Base-by-base conservation (phyloP, 306 rosid genomes). In the Ormosia emarginata region DNA sequence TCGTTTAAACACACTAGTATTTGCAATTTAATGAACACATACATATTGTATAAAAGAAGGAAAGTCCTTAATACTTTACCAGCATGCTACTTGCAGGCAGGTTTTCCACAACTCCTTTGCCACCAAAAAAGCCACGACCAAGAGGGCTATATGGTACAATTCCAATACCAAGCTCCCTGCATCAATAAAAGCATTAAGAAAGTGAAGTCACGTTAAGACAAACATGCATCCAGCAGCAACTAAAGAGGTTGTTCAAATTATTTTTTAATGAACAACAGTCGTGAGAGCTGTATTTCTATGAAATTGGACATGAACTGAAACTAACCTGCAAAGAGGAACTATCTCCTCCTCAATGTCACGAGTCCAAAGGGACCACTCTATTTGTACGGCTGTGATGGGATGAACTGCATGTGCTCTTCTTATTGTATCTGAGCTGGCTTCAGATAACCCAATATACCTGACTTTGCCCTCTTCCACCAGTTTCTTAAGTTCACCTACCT, bases 101-200 rank as follows among this genome's bases (percentile, higher is more conserved):
- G 47, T 67, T 87, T 74, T 90, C 92, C 32, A 78, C 71, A 29
- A 84, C 80, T 17, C 82, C 91, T 85, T 67, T 89, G 63, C 97
- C 97, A 18, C 88, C 94, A 34, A 90, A 88, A 76, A 92, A 87
- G 5, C 91, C 97, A 67, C 87, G 89, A 9, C 94, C 92, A 12
- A 90, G 88, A 65, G 97, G 94, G 73, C 94, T 84, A 46, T 87
- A 92, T 7, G 94, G 89, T 59, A 92, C 97, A 69, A 92, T 87
- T 24, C 92, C 97, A 49, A 92, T 88, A 24, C 94, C 92, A 73
- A 90, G 92, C 71, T 92, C 94, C 85, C 94, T 88, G 71, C 5
- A 86, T 36, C 18, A 34, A 13, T 17, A 59, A 64, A 44, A 3
- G 12, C 33, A 13, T 68, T 14, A 72, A 29, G 17, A 14, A 47